Evolutionary conservation across 495 filamentous ascomycete species (phyloP).

Genomic region (Aspergillus taichungensis): DNA sequence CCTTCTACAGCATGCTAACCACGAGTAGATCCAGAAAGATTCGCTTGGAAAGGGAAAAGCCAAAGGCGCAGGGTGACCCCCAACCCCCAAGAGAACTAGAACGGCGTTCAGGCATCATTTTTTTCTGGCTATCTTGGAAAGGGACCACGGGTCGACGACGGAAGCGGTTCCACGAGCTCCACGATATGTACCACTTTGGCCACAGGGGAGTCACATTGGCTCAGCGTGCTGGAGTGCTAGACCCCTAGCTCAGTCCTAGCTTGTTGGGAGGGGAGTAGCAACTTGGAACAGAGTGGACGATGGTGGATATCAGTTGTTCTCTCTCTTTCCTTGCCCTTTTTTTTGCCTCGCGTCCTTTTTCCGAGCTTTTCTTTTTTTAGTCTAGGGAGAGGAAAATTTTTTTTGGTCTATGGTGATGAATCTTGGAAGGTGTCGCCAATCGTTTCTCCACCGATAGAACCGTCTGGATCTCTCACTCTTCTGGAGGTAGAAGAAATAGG

Average conservation of each 20-base stretch:
- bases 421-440: background rate
- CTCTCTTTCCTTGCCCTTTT: background rate
- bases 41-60: background rate
- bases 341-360: background rate
- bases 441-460: slow-evolving; percentile 1
- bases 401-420: too few relatives aligned
- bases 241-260: background rate
- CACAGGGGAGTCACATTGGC: slow-evolving; percentile 5
- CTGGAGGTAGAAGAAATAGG: background rate
- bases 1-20: background rate
- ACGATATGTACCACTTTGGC: slow-evolving; percentile 13
- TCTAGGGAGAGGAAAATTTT: too few relatives aligned
- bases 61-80: slow-evolving; percentile 7
- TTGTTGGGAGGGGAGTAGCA: background rate
- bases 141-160: slow-evolving; percentile 9
- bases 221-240: background rate
- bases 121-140: slow-evolving; percentile 10
- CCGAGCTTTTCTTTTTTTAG: too few relatives aligned
- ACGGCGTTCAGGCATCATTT: slow-evolving; percentile 3
- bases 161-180: slow-evolving; percentile 14
- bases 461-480: slow-evolving; percentile 5
- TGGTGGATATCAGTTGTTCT: background rate
- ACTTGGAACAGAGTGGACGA: background rate
- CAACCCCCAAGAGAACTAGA: slow-evolving; percentile 9
- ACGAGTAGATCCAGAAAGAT: background rate